Percentiles rank a stretch among this genome's conserved stretches.
phyloP scores from a whole-genome alignment of 768 basidiomycete species.

The Suillus americanus region DNA sequence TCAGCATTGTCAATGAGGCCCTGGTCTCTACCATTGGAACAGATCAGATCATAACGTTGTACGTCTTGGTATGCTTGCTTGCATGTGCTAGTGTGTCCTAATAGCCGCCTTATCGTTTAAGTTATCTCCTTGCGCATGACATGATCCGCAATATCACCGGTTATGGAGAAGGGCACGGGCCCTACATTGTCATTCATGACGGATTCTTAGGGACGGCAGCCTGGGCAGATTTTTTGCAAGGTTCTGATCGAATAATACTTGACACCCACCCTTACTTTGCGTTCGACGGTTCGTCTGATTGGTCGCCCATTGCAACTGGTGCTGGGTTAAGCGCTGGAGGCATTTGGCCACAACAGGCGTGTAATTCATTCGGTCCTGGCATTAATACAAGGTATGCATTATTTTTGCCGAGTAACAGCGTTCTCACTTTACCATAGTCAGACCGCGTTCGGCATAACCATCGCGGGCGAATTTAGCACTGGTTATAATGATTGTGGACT shows the following conservation, averaged over 20 bases:
- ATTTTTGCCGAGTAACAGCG: conserved; percentile 7
- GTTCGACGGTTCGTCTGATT: conserved; percentile 43
- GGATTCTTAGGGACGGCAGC: conserved; percentile 47
- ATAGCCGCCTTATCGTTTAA: conserved; percentile 19
- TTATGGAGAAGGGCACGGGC: conserved; percentile 60
- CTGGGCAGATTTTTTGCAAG: conserved; percentile 53
- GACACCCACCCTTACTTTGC: conserved; percentile 74
- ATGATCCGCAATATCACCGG: conserved; percentile 76
- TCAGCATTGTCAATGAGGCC: conserved; percentile 69
- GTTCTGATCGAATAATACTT: conserved; percentile 58
- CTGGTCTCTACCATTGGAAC: conserved; percentile 51
- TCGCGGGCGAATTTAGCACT: conserved; percentile 76
- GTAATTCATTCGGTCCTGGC: conserved; percentile 54
- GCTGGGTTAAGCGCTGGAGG: conserved; percentile 38
- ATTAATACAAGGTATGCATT: conserved; percentile 48
- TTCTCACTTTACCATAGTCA: conserved; percentile 31
- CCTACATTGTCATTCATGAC: conserved; percentile 62
- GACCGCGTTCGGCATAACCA: conserved; percentile 63
- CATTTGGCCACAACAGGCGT: conserved; percentile 50
- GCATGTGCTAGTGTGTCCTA: background rate
- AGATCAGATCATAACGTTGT: conserved; percentile 61
- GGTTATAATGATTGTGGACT: conserved; percentile 68
- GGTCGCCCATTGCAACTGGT: conserved; percentile 33
- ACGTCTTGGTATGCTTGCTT: conserved; percentile 20
- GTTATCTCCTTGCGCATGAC: conserved; percentile 58